Base-by-base conservation (phyloP, 1,139 yeast species). In the Yamadazyma songkhlaensis region DNA sequence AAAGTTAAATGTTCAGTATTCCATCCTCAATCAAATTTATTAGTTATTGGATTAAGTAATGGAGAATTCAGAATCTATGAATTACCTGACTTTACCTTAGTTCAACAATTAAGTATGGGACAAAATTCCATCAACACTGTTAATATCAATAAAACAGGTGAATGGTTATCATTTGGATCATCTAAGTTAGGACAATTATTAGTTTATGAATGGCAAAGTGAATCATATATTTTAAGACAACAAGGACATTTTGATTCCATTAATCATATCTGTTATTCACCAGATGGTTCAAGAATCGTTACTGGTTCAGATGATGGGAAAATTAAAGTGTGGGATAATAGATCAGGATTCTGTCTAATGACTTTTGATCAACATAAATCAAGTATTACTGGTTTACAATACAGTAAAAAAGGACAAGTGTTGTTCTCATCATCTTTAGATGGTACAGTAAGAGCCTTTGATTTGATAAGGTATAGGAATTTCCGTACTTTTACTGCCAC, bases 141-240 rank as follows among this genome's bases (percentile, higher is more conserved):
- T 3, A 65, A 80, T 14, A 76, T 92, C 36, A 92, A 92, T 59
- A 64, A 72, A 8, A 71, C 92, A 4, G 99, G 98, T 15, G 98
- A 92, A 60, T 92, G 99, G 99, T 67, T 94, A 34, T 96, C 97
- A 0, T 87, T 92, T 61, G 98, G 98, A 4, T 89, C 97, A 0
- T 68, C 90, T 13, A 83, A 81, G 51, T 64, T 87, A 26, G 98
- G 98, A n/a, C 99, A 92, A 61, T 66, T 92, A 39, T 66, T 92
- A 43, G 98, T 92, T 0, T 92, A 95, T 70, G 99, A 92, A 70
- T 92, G 99, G 99, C 97, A 92, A 65, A 86, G 96, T 3, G 98
- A 92, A 60, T 87, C 97, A 0, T 92, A 92, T 57, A 84, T 92
- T 32, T 70, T 92, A 48, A 90, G 92, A 57, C 98, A 92, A 58